Conservation (phyloP, 2,329 filamentous ascomycete genomes). For the Hymenoscyphus fraxineus region DNA sequence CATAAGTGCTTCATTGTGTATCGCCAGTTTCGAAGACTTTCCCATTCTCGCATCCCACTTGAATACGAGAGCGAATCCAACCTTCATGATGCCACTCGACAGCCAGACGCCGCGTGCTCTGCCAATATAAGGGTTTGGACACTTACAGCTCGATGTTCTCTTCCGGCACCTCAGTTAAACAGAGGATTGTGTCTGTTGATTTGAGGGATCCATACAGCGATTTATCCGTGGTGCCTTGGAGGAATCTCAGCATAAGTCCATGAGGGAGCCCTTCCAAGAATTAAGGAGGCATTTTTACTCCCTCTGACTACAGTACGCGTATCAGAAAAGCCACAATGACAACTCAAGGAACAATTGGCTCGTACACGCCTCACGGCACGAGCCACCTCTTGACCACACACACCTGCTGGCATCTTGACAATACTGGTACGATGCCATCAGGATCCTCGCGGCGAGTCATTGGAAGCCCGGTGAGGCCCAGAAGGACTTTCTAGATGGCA, state of each 20-base stretch:
- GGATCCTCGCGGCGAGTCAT: background rate
- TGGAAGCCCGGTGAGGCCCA: slow-evolving; percentile 1
- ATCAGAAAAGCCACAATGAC: background rate
- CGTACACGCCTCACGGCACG: background rate
- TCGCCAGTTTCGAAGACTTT: background rate
- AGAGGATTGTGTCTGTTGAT: background rate
- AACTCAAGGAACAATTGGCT: background rate
- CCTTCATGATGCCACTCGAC: background rate
- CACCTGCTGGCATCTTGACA: background rate
- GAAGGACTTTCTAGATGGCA: background rate
- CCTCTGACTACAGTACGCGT: background rate
- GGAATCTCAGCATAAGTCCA: background rate
- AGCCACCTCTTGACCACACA: background rate
- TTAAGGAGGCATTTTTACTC: background rate
- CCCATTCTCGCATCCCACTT: background rate
- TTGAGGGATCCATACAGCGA: background rate
- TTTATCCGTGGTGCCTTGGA: background rate
- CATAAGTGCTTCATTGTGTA: background rate
- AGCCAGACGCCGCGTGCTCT: background rate
- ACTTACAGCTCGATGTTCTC: background rate
- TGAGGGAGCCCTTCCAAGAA: background rate
- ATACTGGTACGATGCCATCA: background rate
- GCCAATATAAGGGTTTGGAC: background rate
- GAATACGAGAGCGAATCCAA: background rate
- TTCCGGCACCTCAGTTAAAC: background rate